These are phyloP conservation scores for Ajuga chamaepitys DNA, from an alignment of 257 asterid genomes.

Conservation along the genomic window DNA sequence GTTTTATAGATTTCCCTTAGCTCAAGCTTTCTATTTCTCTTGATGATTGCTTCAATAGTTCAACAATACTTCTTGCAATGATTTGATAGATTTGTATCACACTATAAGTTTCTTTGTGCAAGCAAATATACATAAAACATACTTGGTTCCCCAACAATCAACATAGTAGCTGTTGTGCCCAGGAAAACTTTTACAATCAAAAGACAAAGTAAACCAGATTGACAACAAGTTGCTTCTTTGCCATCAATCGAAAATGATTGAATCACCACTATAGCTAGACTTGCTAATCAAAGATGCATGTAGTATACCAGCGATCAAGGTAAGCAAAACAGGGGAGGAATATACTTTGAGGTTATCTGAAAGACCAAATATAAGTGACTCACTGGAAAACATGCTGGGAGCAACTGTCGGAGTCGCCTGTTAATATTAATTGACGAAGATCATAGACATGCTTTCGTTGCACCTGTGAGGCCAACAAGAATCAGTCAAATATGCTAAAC, in stretches of 20 bases:
- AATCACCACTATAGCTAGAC: not conserved
- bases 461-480: constrained; percentile 50
- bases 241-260: not conserved
- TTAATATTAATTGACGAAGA: constrained; percentile 83
- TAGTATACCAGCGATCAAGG: not conserved
- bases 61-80: too few relatives aligned
- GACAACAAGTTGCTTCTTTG: not conserved
- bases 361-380: constrained; percentile 28
- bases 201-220: not conserved
- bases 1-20: too few relatives aligned
- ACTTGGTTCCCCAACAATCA: not conserved
- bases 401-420: constrained; percentile 84
- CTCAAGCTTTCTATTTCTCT: too few relatives aligned
- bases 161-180: not conserved
- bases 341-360: constrained; percentile 1
- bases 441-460: constrained; percentile 94
- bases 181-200: not conserved
- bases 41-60: too few relatives aligned
- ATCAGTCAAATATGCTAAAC: not conserved
- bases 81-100: too few relatives aligned
- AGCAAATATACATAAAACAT: not conserved
- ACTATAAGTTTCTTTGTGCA: too few relatives aligned
- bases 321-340: not conserved
- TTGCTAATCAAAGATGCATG: not conserved
- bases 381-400: constrained; percentile 79